Evolutionary conservation across 1,284 basidiomycete species (phyloP).

Genomic region (Leccinum proximum): DNA sequence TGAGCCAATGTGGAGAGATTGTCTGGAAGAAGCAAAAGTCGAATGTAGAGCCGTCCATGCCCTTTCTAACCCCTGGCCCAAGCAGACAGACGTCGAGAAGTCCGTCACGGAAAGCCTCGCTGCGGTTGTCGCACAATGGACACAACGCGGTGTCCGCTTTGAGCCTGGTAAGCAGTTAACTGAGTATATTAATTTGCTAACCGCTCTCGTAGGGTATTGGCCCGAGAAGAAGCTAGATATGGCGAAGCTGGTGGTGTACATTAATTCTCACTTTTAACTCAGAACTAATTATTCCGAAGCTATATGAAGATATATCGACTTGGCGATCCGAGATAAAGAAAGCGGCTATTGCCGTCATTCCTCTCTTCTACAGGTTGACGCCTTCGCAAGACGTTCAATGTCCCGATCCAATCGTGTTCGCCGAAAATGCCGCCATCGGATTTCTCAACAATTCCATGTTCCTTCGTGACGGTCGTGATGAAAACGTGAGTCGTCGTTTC

Average conservation of each 20-base stretch:
- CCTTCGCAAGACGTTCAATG: neutral
- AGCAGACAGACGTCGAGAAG: neutral
- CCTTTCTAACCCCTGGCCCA: neutral
- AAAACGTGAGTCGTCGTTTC: neutral
- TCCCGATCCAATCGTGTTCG: neutral
- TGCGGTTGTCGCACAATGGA: neutral
- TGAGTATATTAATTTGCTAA: neutral
- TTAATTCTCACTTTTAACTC: neutral
- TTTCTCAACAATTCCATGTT: neutral
- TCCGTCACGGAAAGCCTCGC: neutral
- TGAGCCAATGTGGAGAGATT: neutral
- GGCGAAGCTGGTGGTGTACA: neutral
- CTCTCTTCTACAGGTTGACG: neutral
- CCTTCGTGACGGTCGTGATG: neutral
- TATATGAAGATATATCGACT: neutral
- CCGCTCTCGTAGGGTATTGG: neutral
- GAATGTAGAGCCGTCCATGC: neutral
- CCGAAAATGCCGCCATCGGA: neutral
- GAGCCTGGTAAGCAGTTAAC: neutral
- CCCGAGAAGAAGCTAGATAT: neutral
- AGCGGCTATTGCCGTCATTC: neutral
- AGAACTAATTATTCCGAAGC: neutral
- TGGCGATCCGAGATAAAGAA: neutral
- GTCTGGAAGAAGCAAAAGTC: neutral
- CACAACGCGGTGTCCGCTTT: neutral